A percentile compares a stretch with the other conserved stretches of the same genome.
Conservation (phyloP, 176 grass and related monocot species). For the Cenchrus fungigraminus region DNA sequence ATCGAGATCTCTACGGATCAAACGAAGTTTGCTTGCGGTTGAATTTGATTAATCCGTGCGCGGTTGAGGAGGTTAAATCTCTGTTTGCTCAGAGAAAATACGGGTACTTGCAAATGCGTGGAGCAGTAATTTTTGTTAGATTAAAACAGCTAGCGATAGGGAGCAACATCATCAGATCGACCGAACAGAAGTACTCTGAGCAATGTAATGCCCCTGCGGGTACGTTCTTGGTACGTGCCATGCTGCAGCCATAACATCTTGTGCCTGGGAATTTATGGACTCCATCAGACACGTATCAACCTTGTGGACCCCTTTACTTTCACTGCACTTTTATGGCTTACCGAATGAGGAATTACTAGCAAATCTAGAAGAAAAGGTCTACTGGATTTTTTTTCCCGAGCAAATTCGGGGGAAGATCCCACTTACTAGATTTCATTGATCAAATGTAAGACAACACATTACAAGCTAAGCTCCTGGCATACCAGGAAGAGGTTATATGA, state of each 20-base stretch:
- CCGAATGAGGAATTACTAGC: conserved; percentile 1
- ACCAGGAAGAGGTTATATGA: no score
- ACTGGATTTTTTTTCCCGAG: neutral
- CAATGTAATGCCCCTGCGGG: conserved; percentile 24
- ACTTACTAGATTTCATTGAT: no score
- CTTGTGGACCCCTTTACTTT: conserved; percentile 22
- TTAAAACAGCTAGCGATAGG: neutral
- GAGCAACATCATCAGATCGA: neutral
- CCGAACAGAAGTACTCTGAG: conserved; percentile 27
- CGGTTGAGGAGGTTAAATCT: no score
- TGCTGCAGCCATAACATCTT: conserved; percentile 31
- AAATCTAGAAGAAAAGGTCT: neutral
- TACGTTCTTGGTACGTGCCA: conserved; percentile 39
- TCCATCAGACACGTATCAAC: conserved; percentile 46
- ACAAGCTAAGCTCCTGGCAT: no score
- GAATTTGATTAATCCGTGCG: neutral
- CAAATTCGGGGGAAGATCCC: no score
- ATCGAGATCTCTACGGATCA: conserved; percentile 18
- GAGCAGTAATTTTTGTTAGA: neutral
- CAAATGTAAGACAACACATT: no score
- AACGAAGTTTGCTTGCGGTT: conserved; percentile 16
- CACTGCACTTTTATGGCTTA: conserved; percentile 20
- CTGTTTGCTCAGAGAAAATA: neutral
- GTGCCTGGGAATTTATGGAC: conserved; percentile 51
- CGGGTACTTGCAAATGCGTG: neutral